These are phyloP conservation scores for Elongisporangium undulatum DNA, from an alignment of 352 stramenopile genomes.

Conservation along the genomic window DNA sequence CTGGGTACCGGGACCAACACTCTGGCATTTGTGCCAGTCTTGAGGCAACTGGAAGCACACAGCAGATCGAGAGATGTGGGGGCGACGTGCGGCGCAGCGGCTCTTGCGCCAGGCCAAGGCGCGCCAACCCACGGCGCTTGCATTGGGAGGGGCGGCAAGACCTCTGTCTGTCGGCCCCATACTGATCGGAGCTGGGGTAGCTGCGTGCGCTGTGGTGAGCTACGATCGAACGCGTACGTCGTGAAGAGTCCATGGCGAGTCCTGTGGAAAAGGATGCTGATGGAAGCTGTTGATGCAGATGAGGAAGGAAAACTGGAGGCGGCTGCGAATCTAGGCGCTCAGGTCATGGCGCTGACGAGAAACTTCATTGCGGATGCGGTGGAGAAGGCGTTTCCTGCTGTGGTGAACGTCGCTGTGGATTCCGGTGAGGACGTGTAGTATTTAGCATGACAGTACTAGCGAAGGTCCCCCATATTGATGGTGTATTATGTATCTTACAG, in stretches of 20 bases:
- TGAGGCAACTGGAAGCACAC: background rate
- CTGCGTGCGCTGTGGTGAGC: background rate
- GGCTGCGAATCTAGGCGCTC: background rate
- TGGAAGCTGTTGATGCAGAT: constrained; percentile 9
- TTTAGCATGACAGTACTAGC: background rate
- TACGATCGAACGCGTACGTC: background rate
- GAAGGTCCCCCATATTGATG: background rate
- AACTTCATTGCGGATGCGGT: constrained; percentile 90
- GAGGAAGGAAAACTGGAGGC: constrained; percentile 16
- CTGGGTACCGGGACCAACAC: background rate
- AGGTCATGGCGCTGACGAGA: constrained; percentile 32
- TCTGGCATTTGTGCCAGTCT: background rate
- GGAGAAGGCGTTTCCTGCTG: constrained; percentile 82
- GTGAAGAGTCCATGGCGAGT: too few species aligned
- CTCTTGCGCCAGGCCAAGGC: background rate
- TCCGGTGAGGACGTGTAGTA: constrained; percentile 25
- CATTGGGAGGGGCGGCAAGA: background rate
- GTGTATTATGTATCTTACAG: constrained; percentile 11
- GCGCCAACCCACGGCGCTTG: background rate
- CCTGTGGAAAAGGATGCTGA: background rate
- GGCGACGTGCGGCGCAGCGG: background rate
- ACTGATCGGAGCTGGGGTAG: background rate
- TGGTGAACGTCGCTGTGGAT: constrained; percentile 88
- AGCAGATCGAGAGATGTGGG: background rate
- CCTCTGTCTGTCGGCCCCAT: background rate